These are phyloP conservation scores for Lasiosphaeria miniovina DNA, from an alignment of 495 filamentous ascomycete genomes.

Conservation along the genomic window DNA sequence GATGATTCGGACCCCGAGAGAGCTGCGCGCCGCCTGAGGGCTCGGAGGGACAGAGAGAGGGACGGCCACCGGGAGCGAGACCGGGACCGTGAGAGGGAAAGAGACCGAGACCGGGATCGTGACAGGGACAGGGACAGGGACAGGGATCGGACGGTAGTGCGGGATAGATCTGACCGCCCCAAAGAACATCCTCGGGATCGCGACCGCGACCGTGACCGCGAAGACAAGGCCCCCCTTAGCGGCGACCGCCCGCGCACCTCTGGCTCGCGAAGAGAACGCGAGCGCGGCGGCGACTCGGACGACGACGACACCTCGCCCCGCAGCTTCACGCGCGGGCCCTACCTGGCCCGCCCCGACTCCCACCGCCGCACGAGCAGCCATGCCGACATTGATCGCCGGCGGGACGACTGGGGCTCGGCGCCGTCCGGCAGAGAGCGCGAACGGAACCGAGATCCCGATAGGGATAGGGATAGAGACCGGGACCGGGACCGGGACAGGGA, in stretches of 20 bases:
- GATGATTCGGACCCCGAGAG: constrained; percentile 5
- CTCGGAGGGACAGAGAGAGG: constrained; percentile 15
- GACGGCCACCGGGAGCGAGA: constrained; percentile 10
- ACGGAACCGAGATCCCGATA: constrained; percentile 13
- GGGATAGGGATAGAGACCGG: constrained; percentile 13
- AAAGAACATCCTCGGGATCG: constrained; percentile 5
- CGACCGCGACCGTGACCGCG: constrained; percentile 9
- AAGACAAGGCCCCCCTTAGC: constrained; percentile 5
- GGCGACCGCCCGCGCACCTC: constrained; percentile 11
- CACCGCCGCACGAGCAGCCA: constrained; percentile 45
- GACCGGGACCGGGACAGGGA: constrained; percentile 19
- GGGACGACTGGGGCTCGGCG: constrained; percentile 26
- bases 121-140: constrained; percentile 22
- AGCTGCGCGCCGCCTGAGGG: constrained; percentile 5
- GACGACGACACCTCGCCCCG: constrained; percentile 11
- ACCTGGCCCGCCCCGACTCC: constrained; percentile 26
- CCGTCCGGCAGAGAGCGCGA: constrained; percentile 28
- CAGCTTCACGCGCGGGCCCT: constrained; percentile 13
- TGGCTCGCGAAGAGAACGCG: constrained; percentile 20
- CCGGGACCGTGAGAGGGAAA: constrained; percentile 16
- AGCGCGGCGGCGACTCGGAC: constrained; percentile 13
- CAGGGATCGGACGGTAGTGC: constrained; percentile 10
- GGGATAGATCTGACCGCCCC: background rate
- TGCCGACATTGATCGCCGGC: constrained; percentile 37
- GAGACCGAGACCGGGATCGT: constrained; percentile 18